phyloP scores from a whole-genome alignment of 805 yeast genomes.

The Kodamaea hsintzibuensis region DNA sequence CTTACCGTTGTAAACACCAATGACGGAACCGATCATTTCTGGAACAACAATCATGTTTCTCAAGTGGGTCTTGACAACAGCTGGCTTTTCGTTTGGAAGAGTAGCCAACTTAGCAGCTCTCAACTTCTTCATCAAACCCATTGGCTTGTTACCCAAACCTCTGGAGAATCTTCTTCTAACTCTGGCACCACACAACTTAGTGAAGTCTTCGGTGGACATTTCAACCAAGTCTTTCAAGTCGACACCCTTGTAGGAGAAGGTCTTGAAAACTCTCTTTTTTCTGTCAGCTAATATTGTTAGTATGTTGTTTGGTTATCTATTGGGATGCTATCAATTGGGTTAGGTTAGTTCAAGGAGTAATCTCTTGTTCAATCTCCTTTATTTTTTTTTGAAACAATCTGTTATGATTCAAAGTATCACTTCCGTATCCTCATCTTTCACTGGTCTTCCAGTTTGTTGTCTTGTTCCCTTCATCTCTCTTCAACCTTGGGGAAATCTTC shows the following conservation, averaged over 20 bases:
- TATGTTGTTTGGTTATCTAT: slow-evolving; percentile 6
- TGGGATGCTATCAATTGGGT: neutral
- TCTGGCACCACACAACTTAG: slow-evolving; percentile 96
- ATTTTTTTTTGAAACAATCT: no score
- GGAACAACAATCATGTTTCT: slow-evolving; percentile 99
- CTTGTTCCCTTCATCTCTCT: neutral
- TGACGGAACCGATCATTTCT: slow-evolving; percentile 98
- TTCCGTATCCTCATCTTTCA: neutral
- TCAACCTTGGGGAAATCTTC: neutral
- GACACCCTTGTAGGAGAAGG: slow-evolving; percentile 99
- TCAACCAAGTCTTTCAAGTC: slow-evolving; percentile 92
- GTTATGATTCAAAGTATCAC: no score
- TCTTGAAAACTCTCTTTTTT: slow-evolving; percentile 91
- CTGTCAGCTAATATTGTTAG: slow-evolving; percentile 47
- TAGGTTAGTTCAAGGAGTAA: neutral
- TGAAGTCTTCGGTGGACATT: slow-evolving; percentile 94
- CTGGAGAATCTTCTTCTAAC: slow-evolving; percentile 99
- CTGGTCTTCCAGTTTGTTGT: neutral
- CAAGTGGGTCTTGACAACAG: slow-evolving; percentile 97
- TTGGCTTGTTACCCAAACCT: slow-evolving; percentile 94
- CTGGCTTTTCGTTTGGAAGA: slow-evolving; percentile 94
- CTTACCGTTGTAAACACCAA: slow-evolving; percentile 99
- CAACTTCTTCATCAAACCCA: slow-evolving; percentile 94
- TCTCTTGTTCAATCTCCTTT: no score
- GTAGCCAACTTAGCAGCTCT: slow-evolving; percentile 95